Evolutionary conservation across 441 rosid species (phyloP).

Genomic region (Macaranga tanarius): DNA sequence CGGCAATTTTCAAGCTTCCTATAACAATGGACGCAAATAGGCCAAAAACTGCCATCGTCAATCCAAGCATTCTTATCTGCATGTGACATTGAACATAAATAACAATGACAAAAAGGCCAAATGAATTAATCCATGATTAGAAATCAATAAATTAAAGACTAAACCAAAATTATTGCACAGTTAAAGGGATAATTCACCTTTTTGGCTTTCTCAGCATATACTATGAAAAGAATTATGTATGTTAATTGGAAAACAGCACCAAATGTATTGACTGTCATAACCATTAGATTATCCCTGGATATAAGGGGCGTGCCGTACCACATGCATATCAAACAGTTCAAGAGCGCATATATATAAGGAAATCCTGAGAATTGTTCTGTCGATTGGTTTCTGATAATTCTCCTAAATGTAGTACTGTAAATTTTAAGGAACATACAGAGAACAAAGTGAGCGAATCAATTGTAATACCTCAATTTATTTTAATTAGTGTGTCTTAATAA

Average conservation of each 20-base stretch:
- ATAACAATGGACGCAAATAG: constrained; percentile 29
- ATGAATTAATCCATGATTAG: too few species aligned
- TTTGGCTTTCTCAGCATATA: constrained; percentile 36
- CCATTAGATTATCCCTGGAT: constrained; percentile 39
- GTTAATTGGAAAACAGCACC: constrained; percentile 57
- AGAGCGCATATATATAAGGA: constrained; percentile 57
- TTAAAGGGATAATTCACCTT: constrained; percentile 34
- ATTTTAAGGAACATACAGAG: not conserved
- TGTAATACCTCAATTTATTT: not conserved
- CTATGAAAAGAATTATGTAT: constrained; percentile 47
- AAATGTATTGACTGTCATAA: constrained; percentile 53
- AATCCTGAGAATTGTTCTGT: constrained; percentile 72
- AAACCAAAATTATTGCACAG: too few species aligned
- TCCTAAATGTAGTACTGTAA: constrained; percentile 62
- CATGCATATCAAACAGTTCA: constrained; percentile 61
- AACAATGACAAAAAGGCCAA: too few species aligned
- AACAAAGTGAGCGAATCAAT: too few species aligned
- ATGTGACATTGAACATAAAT: too few species aligned
- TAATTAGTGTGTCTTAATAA: not conserved
- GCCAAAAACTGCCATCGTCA: constrained; percentile 11
- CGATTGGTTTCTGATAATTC: constrained; percentile 57
- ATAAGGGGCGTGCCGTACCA: constrained; percentile 66
- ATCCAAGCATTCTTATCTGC: too few species aligned
- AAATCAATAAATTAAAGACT: too few species aligned
- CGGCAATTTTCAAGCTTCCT: constrained; percentile 37